Evolutionary conservation across 192 early-diverging fungal genomes (phyloP).

Genomic region (Gryganskiella cystojenkinii): DNA sequence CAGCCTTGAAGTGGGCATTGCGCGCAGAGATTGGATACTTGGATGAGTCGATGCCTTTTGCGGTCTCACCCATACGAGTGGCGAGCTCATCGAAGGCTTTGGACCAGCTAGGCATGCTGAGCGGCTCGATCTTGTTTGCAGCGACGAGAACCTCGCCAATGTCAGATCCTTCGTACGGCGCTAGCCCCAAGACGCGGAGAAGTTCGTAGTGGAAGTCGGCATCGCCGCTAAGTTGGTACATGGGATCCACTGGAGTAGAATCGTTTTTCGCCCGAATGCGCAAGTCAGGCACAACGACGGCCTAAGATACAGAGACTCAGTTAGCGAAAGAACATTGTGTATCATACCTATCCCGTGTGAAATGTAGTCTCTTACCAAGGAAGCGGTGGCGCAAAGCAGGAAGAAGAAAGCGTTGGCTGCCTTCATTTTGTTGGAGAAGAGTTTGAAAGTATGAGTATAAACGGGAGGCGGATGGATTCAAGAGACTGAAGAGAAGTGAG

Average conservation of each 20-base stretch:
- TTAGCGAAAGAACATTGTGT: constrained; percentile 17
- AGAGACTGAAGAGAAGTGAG: constrained; percentile 19
- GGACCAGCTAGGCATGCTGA: constrained; percentile 15
- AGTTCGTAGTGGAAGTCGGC: constrained; percentile 24
- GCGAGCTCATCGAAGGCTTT: constrained; percentile 25
- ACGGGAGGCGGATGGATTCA: constrained; percentile 14
- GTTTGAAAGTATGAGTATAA: constrained; percentile 21
- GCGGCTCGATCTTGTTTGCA: constrained; percentile 15
- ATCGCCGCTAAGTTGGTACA: constrained; percentile 24
- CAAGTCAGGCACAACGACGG: constrained; percentile 26
- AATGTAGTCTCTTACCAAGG: constrained; percentile 18
- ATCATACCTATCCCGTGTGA: constrained; percentile 9
- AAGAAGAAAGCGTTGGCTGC: constrained; percentile 22
- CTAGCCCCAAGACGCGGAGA: constrained; percentile 25
- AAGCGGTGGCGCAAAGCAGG: constrained; percentile 29
- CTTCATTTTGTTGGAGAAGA: constrained; percentile 23
- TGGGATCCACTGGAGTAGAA: constrained; percentile 22
- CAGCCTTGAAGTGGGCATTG: constrained; percentile 34
- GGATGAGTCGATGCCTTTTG: constrained; percentile 18
- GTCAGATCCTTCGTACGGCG: constrained; percentile 27
- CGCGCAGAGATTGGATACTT: constrained; percentile 29
- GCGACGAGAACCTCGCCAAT: constrained; percentile 35
- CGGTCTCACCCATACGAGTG: constrained; percentile 14
- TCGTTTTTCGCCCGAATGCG: constrained; percentile 23
- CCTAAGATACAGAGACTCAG: constrained; percentile 12